phyloP scores from a whole-genome alignment of 345 rosid genomes.

The Eucalyptus shirleyi region DNA sequence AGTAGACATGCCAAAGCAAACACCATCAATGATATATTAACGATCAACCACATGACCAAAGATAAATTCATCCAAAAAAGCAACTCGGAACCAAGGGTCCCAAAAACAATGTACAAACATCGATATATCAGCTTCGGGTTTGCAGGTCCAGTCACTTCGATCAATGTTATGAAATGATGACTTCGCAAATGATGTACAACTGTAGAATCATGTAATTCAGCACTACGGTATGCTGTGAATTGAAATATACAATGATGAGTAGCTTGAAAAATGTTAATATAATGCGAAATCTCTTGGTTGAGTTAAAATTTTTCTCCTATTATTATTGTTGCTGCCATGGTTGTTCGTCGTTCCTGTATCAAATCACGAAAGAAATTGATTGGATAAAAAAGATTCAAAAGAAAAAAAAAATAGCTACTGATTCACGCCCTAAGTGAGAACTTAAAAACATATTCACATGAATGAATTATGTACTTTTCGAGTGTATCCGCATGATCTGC shows the following conservation, averaged over 20 bases:
- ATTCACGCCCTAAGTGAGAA: background rate
- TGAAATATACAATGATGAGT: rapidly evolving
- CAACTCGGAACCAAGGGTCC: too few species aligned
- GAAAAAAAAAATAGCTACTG: background rate
- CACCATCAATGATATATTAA: too few species aligned
- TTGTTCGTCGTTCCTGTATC: rapidly evolving
- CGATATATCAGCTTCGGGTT: rapidly evolving
- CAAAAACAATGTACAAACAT: too few species aligned
- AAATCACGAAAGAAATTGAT: too few species aligned
- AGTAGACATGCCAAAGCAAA: background rate
- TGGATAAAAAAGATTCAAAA: too few species aligned
- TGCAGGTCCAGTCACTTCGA: too few species aligned
- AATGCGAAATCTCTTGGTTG: too few species aligned
- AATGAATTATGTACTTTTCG: background rate
- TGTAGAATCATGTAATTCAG: rapidly evolving
- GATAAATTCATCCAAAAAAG: too few species aligned
- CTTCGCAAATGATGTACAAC: too few species aligned
- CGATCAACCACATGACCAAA: rapidly evolving
- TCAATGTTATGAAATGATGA: too few species aligned
- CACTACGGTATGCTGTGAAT: rapidly evolving
- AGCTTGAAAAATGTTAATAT: too few species aligned
- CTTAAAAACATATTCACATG: background rate
- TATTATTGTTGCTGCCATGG: rapidly evolving
- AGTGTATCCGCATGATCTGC: background rate
- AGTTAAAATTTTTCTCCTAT: rapidly evolving